These are phyloP conservation scores for Candida xiaguanensis DNA, from an alignment of 805 yeast genomes.

Conservation along the genomic window DNA sequence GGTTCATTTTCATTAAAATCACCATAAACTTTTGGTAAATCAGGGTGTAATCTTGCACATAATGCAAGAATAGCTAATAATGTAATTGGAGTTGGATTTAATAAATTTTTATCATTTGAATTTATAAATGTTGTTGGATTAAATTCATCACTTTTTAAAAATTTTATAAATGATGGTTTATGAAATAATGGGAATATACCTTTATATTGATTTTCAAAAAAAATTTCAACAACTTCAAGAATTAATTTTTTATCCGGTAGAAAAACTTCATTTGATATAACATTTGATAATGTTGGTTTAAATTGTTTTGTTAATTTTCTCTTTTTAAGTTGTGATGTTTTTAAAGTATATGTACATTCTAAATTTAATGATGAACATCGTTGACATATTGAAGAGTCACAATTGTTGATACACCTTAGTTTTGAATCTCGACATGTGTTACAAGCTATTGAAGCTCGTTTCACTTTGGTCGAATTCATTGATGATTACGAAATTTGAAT, in stretches of 20 bases:
- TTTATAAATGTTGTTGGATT: slow-evolving; percentile 17
- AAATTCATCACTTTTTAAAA: slow-evolving; percentile 17
- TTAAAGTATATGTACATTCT: slow-evolving; percentile 18
- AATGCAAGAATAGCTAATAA: slow-evolving; percentile 33
- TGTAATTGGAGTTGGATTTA: slow-evolving; percentile 26
- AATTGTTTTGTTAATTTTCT: slow-evolving; percentile 10
- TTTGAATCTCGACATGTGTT: slow-evolving; percentile 9
- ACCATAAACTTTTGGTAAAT: slow-evolving; percentile 27
- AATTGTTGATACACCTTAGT: slow-evolving; percentile 9
- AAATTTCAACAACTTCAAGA: slow-evolving; percentile 19
- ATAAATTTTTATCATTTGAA: slow-evolving; percentile 13
- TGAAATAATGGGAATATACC: slow-evolving; percentile 24
- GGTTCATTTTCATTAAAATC: slow-evolving; percentile 27
- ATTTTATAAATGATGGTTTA: slow-evolving; percentile 18
- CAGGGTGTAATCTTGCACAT: slow-evolving; percentile 31
- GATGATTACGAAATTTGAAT: no score
- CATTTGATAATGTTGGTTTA: not conserved
- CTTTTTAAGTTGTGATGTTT: slow-evolving; percentile 18
- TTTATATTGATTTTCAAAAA: slow-evolving; percentile 23
- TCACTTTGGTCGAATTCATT: slow-evolving; percentile 5
- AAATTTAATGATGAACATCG: slow-evolving; percentile 16
- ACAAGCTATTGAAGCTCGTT: slow-evolving; percentile 10
- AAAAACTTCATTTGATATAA: slow-evolving; percentile 5
- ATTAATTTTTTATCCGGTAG: slow-evolving; percentile 17
- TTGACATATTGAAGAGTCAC: slow-evolving; percentile 13